phyloP scores from a whole-genome alignment of 345 rosid genomes.

The Raphanus sativus region DNA sequence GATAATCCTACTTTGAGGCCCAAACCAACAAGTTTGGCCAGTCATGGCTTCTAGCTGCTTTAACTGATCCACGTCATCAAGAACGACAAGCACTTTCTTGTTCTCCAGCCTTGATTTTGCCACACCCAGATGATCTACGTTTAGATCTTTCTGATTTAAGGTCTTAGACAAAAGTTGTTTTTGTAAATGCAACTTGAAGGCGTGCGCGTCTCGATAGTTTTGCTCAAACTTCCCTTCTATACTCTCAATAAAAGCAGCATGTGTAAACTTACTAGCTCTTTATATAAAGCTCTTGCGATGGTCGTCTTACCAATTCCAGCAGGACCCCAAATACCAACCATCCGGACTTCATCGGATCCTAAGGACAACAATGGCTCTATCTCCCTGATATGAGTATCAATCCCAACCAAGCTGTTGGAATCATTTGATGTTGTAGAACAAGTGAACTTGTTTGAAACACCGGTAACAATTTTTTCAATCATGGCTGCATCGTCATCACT shows the following conservation, averaged over 20 bases:
- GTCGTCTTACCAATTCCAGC: not conserved
- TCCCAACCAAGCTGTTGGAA: not conserved
- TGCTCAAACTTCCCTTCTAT: not conserved
- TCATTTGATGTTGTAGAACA: not conserved
- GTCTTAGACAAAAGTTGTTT: not conserved
- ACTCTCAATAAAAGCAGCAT: not conserved
- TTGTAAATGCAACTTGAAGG: not conserved
- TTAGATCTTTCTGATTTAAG: not conserved
- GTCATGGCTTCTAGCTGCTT: not conserved
- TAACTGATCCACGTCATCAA: not conserved
- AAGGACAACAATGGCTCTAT: not conserved
- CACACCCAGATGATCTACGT: not conserved
- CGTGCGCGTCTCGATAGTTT: not conserved
- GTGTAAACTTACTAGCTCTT: not conserved
- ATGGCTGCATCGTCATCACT: not conserved
- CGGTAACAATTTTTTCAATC: not conserved
- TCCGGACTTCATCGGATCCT: not conserved
- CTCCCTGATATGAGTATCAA: not conserved
- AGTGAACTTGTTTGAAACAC: not conserved
- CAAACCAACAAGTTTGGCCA: not conserved
- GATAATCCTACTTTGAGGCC: not conserved
- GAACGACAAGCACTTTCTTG: not conserved
- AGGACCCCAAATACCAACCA: not conserved
- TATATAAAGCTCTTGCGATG: not conserved
- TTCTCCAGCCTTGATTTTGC: not conserved